phyloP scores from a whole-genome alignment of 2,329 filamentous ascomycete species.

The Chrysoporthe cubensis region DNA sequence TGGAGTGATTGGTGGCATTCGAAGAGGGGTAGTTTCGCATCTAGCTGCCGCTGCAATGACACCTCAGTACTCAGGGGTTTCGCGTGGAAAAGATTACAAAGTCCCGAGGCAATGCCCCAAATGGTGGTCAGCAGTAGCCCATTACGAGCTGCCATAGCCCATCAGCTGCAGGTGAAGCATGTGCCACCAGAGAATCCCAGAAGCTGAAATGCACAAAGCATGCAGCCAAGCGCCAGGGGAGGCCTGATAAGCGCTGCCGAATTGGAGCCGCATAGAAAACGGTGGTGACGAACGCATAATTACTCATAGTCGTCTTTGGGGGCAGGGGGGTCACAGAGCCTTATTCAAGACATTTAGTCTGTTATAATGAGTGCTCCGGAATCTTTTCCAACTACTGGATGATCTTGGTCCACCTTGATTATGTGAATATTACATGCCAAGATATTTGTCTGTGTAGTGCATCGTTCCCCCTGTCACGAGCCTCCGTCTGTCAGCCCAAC shows the following conservation, averaged over 20 bases:
- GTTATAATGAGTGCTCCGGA: neutral
- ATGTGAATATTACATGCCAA: neutral
- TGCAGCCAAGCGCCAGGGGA: neutral
- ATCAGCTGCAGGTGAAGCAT: neutral
- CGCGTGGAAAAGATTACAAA: neutral
- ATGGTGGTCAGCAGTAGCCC: neutral
- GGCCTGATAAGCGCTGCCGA: neutral
- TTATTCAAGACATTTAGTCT: neutral
- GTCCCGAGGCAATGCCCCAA: neutral
- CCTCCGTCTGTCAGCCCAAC: constrained; percentile 8
- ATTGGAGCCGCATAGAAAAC: neutral
- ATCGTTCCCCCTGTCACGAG: neutral
- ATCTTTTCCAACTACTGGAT: neutral
- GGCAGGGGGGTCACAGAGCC: neutral
- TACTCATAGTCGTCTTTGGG: neutral
- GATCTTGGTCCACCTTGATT: too few relatives aligned
- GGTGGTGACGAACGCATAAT: neutral
- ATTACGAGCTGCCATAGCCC: neutral
- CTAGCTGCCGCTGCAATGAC: neutral
- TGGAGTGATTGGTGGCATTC: too few relatives aligned
- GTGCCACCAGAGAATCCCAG: neutral
- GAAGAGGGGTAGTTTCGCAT: neutral
- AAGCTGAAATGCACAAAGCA: neutral
- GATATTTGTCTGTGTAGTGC: neutral
- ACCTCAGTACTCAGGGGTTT: neutral